Base-by-base conservation (phyloP, 768 basidiomycete species). In the Udeniomyces megalosporus region DNA sequence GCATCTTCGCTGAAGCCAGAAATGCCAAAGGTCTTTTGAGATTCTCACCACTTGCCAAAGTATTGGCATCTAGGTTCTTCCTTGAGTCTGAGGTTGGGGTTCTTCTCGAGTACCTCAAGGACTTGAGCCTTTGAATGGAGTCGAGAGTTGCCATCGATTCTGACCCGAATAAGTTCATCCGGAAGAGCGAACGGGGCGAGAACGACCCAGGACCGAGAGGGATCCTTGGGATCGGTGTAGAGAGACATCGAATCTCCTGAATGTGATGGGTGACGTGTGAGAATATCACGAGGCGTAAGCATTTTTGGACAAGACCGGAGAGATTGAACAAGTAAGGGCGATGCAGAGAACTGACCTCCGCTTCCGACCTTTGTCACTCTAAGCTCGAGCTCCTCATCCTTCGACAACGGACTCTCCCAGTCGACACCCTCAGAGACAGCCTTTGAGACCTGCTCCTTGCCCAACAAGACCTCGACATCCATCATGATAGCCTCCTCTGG, bases 111-210 rank as follows among this genome's bases (percentile, higher is more conserved):
- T 29, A 91, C 76, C 51, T 80, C 77, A 5, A 93, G 44, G 0
- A 90, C 77, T 67, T 90, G 86, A 6, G 83, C 89, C 60, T 81
- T 78, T 5, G 88, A 88, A 71, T 86, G 80, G 66, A 87, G 74
- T 34, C 82, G 68, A 48, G 73, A 72, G 67, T 84, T 79, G 50
- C 83, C 80, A 70, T 84, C 86, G 1, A 96, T 78, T 57, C 80
- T 78, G 2, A 81, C 85, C 32, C 80, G 80, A 44, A 93, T 80
- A 22, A 75, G 80, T 72, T 99, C 93, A 10, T 84, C 84, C 0
- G 90, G 88, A 10, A 97, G 78, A 1, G 83, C 80, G 67, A 91
- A 87, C 0, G 93, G 93, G 0, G 85, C 80, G 35, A 88, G 77
- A 38, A 96, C 76, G 0, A 84, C 84, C 88, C 93, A 96, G 1